Conservation (phyloP, 164 flowering plant genomes). For the Taxillus chinensis region DNA sequence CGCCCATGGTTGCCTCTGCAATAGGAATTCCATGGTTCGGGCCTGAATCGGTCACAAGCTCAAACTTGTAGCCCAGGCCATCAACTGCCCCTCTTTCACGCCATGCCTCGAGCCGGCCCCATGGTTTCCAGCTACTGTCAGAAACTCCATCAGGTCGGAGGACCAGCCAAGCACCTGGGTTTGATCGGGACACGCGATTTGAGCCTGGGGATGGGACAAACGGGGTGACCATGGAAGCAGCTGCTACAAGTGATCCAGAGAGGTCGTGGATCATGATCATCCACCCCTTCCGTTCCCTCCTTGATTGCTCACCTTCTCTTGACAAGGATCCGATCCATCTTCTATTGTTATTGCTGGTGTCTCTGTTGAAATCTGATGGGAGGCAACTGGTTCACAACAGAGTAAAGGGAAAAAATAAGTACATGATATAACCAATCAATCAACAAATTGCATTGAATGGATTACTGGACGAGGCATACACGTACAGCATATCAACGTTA, state of each 20-base stretch:
- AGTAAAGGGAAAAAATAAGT: not conserved
- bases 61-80: conserved; percentile 77
- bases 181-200: conserved; percentile 74
- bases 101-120: conserved; percentile 98
- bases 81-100: conserved; percentile 63
- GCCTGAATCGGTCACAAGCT: conserved; percentile 54
- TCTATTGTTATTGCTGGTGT: conserved; percentile 21
- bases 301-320: conserved; percentile 34
- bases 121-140: conserved; percentile 75
- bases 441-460: not conserved
- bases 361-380: conserved; percentile 34
- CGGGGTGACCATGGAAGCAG: conserved; percentile 94
- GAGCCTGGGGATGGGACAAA: conserved; percentile 88
- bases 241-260: conserved; percentile 90
- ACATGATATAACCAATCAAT: not conserved
- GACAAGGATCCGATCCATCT: conserved; percentile 52
- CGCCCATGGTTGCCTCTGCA: conserved; percentile 53
- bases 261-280: conserved; percentile 80
- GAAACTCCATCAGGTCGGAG: conserved; percentile 63
- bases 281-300: conserved; percentile 88
- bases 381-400: conserved; percentile 42
- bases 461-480: not conserved
- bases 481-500: not conserved
- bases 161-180: conserved; percentile 96
- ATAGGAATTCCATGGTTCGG: conserved; percentile 38